Percentiles rank a stretch among this genome's conserved stretches.
phyloP scores from a whole-genome alignment of 257 asterid species.

The Verbena officinalis region DNA sequence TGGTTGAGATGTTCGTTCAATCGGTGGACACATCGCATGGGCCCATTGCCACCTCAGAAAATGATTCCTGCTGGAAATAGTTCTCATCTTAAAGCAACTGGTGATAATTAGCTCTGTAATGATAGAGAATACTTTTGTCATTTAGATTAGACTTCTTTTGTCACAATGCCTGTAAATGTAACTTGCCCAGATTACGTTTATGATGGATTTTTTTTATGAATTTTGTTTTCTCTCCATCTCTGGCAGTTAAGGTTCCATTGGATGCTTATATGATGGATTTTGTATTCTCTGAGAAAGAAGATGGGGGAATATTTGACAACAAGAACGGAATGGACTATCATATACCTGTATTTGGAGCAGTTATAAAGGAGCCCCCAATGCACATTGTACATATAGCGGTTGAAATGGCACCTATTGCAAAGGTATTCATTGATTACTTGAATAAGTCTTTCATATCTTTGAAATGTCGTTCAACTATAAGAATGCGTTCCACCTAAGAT shows the following conservation, averaged over 20 bases:
- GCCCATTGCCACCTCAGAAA: constrained; percentile 86
- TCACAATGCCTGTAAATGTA: background rate
- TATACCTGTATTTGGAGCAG: constrained; percentile 85
- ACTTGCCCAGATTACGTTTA: constrained; percentile 2
- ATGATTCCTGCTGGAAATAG: constrained; percentile 74
- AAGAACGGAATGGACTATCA: constrained; percentile 92
- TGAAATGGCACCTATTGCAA: constrained; percentile 99
- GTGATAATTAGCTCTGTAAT: constrained; percentile 43
- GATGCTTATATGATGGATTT: constrained; percentile 97
- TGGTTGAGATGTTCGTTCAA: constrained; percentile 98
- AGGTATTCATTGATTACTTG: constrained; percentile 50
- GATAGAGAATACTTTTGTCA: constrained; percentile 1
- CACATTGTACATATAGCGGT: constrained; percentile 93
- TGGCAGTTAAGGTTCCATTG: constrained; percentile 88
- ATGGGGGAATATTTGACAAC: constrained; percentile 90
- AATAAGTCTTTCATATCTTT: constrained; percentile 11
- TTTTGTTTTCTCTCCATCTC: constrained; percentile 22
- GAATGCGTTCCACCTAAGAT: constrained; percentile 1
- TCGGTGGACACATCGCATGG: constrained; percentile 91
- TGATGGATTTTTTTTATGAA: constrained; percentile 3
- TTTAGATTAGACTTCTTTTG: constrained; percentile 3
- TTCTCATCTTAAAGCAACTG: constrained; percentile 74
- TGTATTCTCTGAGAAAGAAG: constrained; percentile 92
- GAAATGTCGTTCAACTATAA: constrained; percentile 15
- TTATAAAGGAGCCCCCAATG: constrained; percentile 85